These are phyloP conservation scores for Blastobotrys illinoisensis DNA, from an alignment of 1,139 yeast genomes.

Conservation along the genomic window DNA sequence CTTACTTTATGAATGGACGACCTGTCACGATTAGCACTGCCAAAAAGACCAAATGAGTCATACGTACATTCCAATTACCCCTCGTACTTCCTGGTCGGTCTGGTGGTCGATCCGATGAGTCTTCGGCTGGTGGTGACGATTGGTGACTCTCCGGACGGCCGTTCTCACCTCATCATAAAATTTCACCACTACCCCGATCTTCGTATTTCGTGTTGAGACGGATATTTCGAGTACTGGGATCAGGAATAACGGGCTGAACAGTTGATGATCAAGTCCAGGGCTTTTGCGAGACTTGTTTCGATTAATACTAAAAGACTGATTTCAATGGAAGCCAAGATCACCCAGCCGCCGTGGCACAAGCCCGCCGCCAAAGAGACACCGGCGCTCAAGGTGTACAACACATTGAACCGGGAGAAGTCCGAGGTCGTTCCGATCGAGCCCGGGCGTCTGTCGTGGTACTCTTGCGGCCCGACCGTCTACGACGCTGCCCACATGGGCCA, in stretches of 20 bases:
- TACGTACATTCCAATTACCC: neutral
- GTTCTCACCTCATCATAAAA: neutral
- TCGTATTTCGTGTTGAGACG: neutral
- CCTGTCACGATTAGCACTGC: slow-evolving; percentile 18
- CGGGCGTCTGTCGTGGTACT: slow-evolving; percentile 83
- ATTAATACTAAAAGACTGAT: neutral
- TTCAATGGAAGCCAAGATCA: slow-evolving; percentile 10
- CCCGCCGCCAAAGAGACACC: slow-evolving; percentile 17
- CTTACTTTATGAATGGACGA: slow-evolving; percentile 30
- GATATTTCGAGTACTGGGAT: neutral
- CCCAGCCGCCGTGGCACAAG: slow-evolving; percentile 23
- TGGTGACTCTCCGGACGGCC: neutral
- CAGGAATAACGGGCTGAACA: neutral
- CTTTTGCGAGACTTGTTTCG: neutral
- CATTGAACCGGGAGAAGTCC: slow-evolving; percentile 76
- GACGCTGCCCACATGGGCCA: slow-evolving; percentile 99
- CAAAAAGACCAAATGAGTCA: neutral
- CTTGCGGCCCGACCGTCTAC: slow-evolving; percentile 99
- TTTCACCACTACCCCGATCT: neutral
- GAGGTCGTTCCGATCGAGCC: slow-evolving; percentile 60
- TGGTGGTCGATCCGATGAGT: neutral
- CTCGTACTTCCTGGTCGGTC: neutral
- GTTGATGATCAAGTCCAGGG: neutral
- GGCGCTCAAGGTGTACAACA: slow-evolving; percentile 57
- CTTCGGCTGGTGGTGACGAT: neutral